phyloP scores from a whole-genome alignment of 176 grass and related monocot species.

The Juncus effusus region DNA sequence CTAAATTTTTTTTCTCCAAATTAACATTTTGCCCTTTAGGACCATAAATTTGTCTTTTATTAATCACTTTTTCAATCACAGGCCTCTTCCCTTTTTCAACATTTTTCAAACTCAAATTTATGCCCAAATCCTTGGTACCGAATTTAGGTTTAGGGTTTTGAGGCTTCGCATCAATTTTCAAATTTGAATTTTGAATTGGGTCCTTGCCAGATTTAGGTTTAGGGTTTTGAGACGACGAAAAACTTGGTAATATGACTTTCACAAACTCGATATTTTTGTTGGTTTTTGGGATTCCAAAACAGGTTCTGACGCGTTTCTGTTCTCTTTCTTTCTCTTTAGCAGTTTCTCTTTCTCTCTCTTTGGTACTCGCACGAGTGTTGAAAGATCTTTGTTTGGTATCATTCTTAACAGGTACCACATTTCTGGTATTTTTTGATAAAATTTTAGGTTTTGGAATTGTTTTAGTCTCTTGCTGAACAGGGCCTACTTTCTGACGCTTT shows the following conservation, averaged over 20 bases:
- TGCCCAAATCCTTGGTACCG: too few relatives aligned
- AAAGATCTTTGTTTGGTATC: slow-evolving; percentile 26
- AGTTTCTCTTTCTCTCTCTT: slow-evolving; percentile 16
- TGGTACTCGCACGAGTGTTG: slow-evolving; percentile 15
- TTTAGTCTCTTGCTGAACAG: slow-evolving; percentile 4
- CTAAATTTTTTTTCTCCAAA: not conserved
- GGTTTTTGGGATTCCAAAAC: slow-evolving; percentile 42
- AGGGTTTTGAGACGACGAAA: too few relatives aligned
- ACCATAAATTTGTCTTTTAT: not conserved
- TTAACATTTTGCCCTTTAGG: slow-evolving; percentile 2
- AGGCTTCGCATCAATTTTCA: not conserved
- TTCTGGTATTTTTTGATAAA: slow-evolving; percentile 6
- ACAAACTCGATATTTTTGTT: slow-evolving; percentile 43
- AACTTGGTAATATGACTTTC: slow-evolving; percentile 30
- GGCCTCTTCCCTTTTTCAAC: slow-evolving; percentile 3
- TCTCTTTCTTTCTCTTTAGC: slow-evolving; percentile 12
- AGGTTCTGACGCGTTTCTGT: slow-evolving; percentile 32
- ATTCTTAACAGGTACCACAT: slow-evolving; percentile 5
- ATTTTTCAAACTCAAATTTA: too few relatives aligned
- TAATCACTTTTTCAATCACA: not conserved
- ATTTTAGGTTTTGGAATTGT: slow-evolving; percentile 1
- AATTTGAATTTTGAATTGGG: slow-evolving; percentile 16
- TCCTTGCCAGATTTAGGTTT: slow-evolving; percentile 18
- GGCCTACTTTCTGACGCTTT: slow-evolving; percentile 38
- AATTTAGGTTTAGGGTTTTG: too few relatives aligned